Evolutionary conservation across 176 grass and related monocot species (phyloP), one percentile per base, ranked within the genome.

Genomic region (Themeda triandra): DNA sequence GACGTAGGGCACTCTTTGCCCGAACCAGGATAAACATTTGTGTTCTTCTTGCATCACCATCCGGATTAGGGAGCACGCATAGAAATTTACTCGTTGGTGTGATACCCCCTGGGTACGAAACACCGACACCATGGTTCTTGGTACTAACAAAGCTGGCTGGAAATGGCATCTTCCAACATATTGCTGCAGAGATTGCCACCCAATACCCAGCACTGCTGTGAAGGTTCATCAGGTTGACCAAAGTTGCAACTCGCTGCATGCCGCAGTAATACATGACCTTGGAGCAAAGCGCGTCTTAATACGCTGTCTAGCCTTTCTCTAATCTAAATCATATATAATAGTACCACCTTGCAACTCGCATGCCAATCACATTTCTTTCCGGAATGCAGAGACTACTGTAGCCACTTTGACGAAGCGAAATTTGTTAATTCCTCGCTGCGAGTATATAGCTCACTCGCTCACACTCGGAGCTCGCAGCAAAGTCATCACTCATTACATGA

Each of bases 371-470:
- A 85, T 64, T 85, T 77, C 7, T 36, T 64, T 71, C 5, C 71
- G 65, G 72, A 54, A 76, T 17, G 72, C 71, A 64, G 77, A 89
- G 70, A n/a, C 31, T 80, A 75, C 23, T 63, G 23, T 62, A 74
- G 15, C 54, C 60, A 40, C 53, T 62, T 71, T 64, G 71, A 71
- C 40, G 8, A 24, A 19, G 6, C 3, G 12, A 68, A 68, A 58
- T 75, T 75, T 69, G 49, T 81, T 18, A 84, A 76, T 53, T 25
- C n/a, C 9, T 37, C 44, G 2, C 48, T 31, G 3, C 60, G 19
- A 3, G 51, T 89, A 88, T 88, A 89, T 81, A 85, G 29, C 70
- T 39, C 15, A 40, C 49, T 81, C 25, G 13, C 74, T 73, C 33
- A 6, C 35, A 7, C 12, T 54, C 40, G 13, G 15, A 79, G 44